Base-by-base conservation (phyloP, 306 rosid genomes). In the Lotus japonicus region DNA sequence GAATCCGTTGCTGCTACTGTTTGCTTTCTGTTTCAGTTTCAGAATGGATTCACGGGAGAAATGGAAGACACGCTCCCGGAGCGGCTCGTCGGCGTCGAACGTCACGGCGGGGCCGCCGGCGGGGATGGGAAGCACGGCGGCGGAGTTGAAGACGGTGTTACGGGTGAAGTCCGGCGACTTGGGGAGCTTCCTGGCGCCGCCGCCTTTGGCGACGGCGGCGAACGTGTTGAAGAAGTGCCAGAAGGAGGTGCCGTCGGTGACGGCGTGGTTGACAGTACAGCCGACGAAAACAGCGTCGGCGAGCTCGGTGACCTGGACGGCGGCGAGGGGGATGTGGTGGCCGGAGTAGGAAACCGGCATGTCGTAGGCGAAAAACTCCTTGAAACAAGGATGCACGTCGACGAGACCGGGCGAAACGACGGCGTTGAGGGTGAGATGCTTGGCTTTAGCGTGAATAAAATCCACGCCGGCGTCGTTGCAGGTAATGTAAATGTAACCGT, bases 171-270 rank as follows among this genome's bases (percentile, higher is more conserved):
- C 82, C 1, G 96, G 91, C 1, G 73, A 65, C 9, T 64, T 64
- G 44, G 81, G 44, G 4, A 88, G 43, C 61, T 84, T 88, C 71
- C 64, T 76, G 5, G 77, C 26, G 14, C 23, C 51, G 33, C 50
- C 64, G 36, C 39, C 83, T 5, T 71, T 68, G 13, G 74, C 67
- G 59, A 82, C 71, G 68, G 91, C 92, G 4, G 97, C 96, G 68
- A 92, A 87, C 3, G 92, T 87, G 83, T 92, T 92, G 79, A 92
- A 87, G 80, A 92, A 92, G 77, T 92, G 91, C 97, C 96, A 92
- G 62, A 92, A 92, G 39, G 96, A 89, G 5, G 98, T 87, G 0
- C 96, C 96, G 19, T 92, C 98, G 0, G 87, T 62, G 39, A 89
- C 89, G 26, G 96, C 72, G 56, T 89, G 98, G 71, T 92, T 92